A percentile compares a stretch with the other conserved stretches of the same genome.
phyloP scores from a whole-genome alignment of 208 protist genomes.

The Leishmania guyanensis region DNA sequence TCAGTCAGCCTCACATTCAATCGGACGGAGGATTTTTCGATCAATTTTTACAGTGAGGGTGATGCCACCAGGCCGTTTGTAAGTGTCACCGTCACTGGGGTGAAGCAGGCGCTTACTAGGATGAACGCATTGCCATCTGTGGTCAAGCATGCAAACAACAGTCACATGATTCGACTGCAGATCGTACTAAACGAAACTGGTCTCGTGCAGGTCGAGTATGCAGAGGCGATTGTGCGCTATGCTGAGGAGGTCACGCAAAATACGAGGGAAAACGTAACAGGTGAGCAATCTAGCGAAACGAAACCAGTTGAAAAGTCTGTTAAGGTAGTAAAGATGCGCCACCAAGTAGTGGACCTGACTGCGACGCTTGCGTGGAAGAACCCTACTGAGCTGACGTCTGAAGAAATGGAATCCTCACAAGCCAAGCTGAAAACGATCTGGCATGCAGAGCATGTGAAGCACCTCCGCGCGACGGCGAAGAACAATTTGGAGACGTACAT shows the following conservation, averaged over 20 bases:
- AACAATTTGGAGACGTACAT: constrained; percentile 88
- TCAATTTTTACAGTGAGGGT: constrained; percentile 45
- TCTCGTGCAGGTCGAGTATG: constrained; percentile 68
- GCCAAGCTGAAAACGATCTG: constrained; percentile 52
- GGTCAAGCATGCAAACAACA: constrained; percentile 73
- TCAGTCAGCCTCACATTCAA: constrained; percentile 71
- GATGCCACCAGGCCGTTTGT: constrained; percentile 32
- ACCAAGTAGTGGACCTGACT: constrained; percentile 25
- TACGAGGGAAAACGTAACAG: constrained; percentile 34
- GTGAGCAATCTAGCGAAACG: constrained; percentile 18
- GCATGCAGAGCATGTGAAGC: constrained; percentile 63
- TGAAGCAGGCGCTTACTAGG: constrained; percentile 48
- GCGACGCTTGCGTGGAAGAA: constrained; percentile 42
- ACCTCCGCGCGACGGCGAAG: constrained; percentile 57
- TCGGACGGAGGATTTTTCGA: constrained; percentile 72
- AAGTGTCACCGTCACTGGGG: constrained; percentile 45
- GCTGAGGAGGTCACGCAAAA: constrained; percentile 55
- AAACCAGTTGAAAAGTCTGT: constrained; percentile 26
- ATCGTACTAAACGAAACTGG: constrained; percentile 69
- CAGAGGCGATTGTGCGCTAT: constrained; percentile 62
- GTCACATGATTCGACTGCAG: constrained; percentile 82
- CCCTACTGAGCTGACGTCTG: constrained; percentile 36
- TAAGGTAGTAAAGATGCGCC: constrained; percentile 45
- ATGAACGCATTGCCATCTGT: constrained; percentile 42
- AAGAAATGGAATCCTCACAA: constrained; percentile 32